Conservation (phyloP, 106 monocot species). For the Triglochin maritima region DNA sequence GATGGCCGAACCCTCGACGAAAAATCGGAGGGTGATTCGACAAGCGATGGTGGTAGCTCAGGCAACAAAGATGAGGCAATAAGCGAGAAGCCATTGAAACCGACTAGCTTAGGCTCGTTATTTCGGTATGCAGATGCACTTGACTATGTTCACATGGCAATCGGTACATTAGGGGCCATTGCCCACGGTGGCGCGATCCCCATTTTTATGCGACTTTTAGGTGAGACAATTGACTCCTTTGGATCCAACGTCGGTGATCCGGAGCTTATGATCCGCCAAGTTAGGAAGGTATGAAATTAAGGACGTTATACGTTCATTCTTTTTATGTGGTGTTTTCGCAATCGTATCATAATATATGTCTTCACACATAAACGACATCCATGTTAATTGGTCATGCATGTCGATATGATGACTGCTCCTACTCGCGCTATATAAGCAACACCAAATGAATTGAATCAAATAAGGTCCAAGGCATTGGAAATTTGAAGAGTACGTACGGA, state of each 20-base stretch:
- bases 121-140: slow-evolving; percentile 62
- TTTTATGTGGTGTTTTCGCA: not conserved
- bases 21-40: too few relatives aligned
- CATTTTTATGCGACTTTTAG: slow-evolving; percentile 74
- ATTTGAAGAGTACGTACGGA: too few relatives aligned
- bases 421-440: too few relatives aligned
- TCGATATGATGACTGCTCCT: too few relatives aligned
- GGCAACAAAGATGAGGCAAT: too few relatives aligned
- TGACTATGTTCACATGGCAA: slow-evolving; percentile 51
- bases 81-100: slow-evolving; percentile 1
- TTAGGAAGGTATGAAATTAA: slow-evolving; percentile 42
- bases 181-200: slow-evolving; percentile 83
- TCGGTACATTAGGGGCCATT: slow-evolving; percentile 61
- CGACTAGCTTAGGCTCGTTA: slow-evolving; percentile 21
- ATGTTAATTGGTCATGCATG: too few relatives aligned
- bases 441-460: too few relatives aligned
- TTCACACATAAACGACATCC: too few relatives aligned
- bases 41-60: too few relatives aligned
- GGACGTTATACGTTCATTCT: not conserved
- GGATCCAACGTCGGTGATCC: slow-evolving; percentile 63
- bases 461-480: too few relatives aligned
- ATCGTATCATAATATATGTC: not conserved
- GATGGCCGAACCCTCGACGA: too few relatives aligned
- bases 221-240: slow-evolving; percentile 78
- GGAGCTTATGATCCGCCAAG: slow-evolving; percentile 69